Percentiles rank a stretch among this genome's conserved stretches.
These are phyloP conservation scores for Sporobolomyces phaffii DNA, from an alignment of 768 basidiomycete species.

Conservation along the genomic window DNA sequence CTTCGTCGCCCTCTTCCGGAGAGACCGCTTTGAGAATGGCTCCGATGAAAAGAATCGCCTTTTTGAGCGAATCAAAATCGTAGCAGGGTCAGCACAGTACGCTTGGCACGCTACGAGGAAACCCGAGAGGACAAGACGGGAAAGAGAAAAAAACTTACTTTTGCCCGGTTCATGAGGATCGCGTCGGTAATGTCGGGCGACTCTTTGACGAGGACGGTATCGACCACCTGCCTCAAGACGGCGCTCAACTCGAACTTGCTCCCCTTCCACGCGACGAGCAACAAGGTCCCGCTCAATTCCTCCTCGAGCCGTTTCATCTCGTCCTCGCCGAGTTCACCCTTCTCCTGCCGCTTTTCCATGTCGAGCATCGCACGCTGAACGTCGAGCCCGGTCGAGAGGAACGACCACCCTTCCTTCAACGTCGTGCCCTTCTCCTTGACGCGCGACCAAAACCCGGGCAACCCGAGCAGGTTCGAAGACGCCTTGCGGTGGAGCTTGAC, in stretches of 20 bases:
- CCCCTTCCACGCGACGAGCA: slow-evolving; percentile 96
- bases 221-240: slow-evolving; percentile 65
- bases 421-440: slow-evolving; percentile 79
- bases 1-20: slow-evolving; percentile 88
- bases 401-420: slow-evolving; percentile 94
- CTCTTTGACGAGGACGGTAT: slow-evolving; percentile 52
- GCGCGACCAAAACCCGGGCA: slow-evolving; percentile 80
- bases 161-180: slow-evolving; percentile 73
- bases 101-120: no score
- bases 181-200: slow-evolving; percentile 60
- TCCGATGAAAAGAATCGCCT: slow-evolving; percentile 83
- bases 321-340: slow-evolving; percentile 80
- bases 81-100: no score
- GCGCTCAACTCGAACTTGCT: slow-evolving; percentile 90
- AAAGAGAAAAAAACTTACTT: slow-evolving; percentile 51
- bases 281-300: slow-evolving; percentile 86
- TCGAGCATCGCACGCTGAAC: slow-evolving; percentile 80
- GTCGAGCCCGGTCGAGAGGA: slow-evolving; percentile 86
- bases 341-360: slow-evolving; percentile 81
- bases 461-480: slow-evolving; percentile 46
- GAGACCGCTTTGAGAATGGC: slow-evolving; percentile 76
- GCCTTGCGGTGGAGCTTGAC: slow-evolving; percentile 85
- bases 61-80: slow-evolving; percentile 14
- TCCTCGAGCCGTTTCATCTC: slow-evolving; percentile 77
- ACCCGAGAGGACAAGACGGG: neutral